Conservation (phyloP, 495 filamentous ascomycete species). For the Aspergillus biplanus region DNA sequence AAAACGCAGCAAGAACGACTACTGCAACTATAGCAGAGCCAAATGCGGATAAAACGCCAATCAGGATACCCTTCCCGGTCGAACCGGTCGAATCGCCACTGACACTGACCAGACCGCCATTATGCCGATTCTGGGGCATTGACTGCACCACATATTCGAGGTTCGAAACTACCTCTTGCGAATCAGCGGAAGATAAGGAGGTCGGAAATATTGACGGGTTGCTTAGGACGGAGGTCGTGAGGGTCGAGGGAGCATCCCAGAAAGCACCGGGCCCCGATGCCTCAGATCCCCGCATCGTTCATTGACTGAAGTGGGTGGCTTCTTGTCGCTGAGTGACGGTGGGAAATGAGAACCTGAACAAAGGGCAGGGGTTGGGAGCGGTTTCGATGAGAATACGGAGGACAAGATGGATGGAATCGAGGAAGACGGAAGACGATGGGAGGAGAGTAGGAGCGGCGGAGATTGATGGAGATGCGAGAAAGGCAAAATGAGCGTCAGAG, state of each 20-base stretch:
- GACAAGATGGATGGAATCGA: not conserved
- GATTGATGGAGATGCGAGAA: constrained; percentile 2
- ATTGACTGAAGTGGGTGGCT: constrained; percentile 34
- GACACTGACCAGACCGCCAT: constrained; percentile 30
- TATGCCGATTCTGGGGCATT: constrained; percentile 33
- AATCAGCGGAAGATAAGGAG: constrained; percentile 21
- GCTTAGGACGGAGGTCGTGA: constrained; percentile 38
- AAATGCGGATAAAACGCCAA: constrained; percentile 95
- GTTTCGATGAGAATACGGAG: not conserved
- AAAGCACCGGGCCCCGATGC: constrained; percentile 47
- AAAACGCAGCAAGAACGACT: constrained; percentile 79
- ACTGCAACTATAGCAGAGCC: constrained; percentile 86
- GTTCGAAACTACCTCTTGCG: constrained; percentile 26
- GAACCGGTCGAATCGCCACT: constrained; percentile 52
- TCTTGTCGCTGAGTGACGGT: constrained; percentile 16
- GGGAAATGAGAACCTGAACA: not conserved
- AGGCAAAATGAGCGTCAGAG: constrained; percentile 5
- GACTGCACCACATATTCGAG: constrained; percentile 36
- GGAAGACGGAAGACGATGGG: not conserved
- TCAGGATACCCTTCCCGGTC: constrained; percentile 82
- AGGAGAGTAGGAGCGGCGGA: not conserved
- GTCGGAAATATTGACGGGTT: constrained; percentile 40
- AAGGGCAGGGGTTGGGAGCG: not conserved
- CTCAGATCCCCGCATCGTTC: constrained; percentile 52
- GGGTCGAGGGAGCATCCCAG: constrained; percentile 42